Base-by-base conservation (phyloP, 2,329 filamentous ascomycete species). In the Talaromyces sp. region DNA sequence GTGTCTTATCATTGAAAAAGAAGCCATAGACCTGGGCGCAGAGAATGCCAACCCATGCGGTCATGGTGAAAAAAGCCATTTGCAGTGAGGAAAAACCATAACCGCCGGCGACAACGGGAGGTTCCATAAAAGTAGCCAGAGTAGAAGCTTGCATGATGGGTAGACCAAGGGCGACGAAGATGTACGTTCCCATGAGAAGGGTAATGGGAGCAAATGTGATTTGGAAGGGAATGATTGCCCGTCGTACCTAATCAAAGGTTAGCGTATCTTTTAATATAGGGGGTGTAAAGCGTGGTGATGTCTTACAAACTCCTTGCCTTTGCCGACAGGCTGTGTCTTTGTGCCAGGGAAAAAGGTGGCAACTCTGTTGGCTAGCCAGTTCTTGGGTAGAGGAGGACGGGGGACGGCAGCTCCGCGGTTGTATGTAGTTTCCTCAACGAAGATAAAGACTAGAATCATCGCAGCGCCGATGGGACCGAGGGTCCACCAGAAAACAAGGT, bases 141-240 rank as follows among this genome's bases (percentile, higher is more conserved):
- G 72, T 60, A 39, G 67, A 68, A 45, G 70, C 70, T 11, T 71
- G 57, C 39, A 68, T 69, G 50, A 72, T 68, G 31, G 67, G 69
- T 50, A 69, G 69, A n/a, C 71, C 72, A 41, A 76, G 72, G 57
- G 66, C 66, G 27, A 75, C 68, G 16, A 70, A 59, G 47, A 71
- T 68, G 66, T 74, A 79, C 1, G 70, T 64, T n/a, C 73, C 75
- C 3, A 74, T 67, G 19, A 77, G 68, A 8, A 77, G 62, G 3
- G 74, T 72, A 8, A 75, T 70, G 1, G 76, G 76, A 35, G 70
- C 70, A 13, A 69, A 41, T 3, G 47, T 65, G 35, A 70, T 70
- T 22, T 67, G 56, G 43, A 72, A 62, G 11, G 63, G 49, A 24
- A 65, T 60, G 24, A 67, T 31, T 27, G 63, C 66, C 19, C 37